Conservation (phyloP, 345 rosid genomes). For the Pelargonium nanum region DNA sequence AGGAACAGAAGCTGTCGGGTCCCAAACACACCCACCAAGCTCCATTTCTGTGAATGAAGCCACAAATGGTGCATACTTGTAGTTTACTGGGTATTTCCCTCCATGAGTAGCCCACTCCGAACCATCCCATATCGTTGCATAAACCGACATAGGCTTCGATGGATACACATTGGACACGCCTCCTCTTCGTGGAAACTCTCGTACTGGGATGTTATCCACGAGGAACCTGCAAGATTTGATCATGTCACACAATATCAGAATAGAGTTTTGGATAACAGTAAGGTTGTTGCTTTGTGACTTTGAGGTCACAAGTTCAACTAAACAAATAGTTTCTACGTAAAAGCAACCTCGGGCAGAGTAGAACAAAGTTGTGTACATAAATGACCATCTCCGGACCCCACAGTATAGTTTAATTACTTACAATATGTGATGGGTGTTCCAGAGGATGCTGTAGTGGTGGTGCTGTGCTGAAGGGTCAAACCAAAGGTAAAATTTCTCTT, state of each 20-base stretch:
- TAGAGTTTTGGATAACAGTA: too few species aligned
- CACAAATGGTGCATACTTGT: slow-evolving; percentile 65
- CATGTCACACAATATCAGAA: not conserved
- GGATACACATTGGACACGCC: slow-evolving; percentile 48
- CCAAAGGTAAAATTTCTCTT: slow-evolving; percentile 88
- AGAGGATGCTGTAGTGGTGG: slow-evolving; percentile 73
- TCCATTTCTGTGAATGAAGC: slow-evolving; percentile 47
- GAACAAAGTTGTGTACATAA: too few species aligned
- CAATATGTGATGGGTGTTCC: slow-evolving; percentile 81
- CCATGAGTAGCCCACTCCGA: slow-evolving; percentile 96
- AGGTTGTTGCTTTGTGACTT: too few species aligned
- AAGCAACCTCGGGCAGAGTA: too few species aligned
- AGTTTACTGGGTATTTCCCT: slow-evolving; percentile 84
- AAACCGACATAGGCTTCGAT: slow-evolving; percentile 70
- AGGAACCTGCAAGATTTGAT: slow-evolving; percentile 42
- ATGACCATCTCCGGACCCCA: too few species aligned
- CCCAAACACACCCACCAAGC: slow-evolving; percentile 45
- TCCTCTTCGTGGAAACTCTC: slow-evolving; percentile 46
- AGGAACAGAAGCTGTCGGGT: slow-evolving; percentile 12
- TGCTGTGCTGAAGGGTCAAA: slow-evolving; percentile 68
- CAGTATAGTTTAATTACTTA: slow-evolving; percentile 23
- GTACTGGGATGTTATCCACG: slow-evolving; percentile 70
- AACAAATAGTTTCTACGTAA: too few species aligned
- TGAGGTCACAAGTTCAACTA: too few species aligned
- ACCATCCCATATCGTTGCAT: slow-evolving; percentile 85